Percentiles rank a stretch among this genome's conserved stretches.
phyloP scores from a whole-genome alignment of 495 filamentous ascomycete genomes.

The Rhizodiscina lignyota region DNA sequence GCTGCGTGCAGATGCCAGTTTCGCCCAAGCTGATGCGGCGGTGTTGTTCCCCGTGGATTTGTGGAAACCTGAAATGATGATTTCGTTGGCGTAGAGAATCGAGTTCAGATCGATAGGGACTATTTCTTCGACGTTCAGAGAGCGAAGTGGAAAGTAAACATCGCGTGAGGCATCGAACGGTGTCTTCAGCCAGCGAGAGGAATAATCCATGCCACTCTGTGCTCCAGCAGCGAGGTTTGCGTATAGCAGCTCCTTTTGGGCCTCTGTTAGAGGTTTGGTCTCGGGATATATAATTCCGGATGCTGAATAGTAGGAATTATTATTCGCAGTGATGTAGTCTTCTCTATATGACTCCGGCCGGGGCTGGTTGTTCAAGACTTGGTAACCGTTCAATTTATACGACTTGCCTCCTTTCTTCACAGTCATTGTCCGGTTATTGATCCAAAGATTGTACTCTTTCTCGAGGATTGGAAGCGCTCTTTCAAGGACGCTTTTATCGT shows the following conservation, averaged over 20 bases:
- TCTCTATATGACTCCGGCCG: slow-evolving; percentile 16
- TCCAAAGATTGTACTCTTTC: slow-evolving; percentile 13
- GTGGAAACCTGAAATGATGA: slow-evolving; percentile 9
- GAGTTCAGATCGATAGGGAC: slow-evolving; percentile 16
- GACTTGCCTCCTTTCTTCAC: slow-evolving; percentile 4
- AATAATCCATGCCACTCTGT: slow-evolving; percentile 15
- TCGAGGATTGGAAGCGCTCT: slow-evolving; percentile 12
- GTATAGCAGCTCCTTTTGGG: slow-evolving; percentile 10
- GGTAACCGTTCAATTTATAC: slow-evolving; percentile 12
- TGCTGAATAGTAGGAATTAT: slow-evolving; percentile 13
- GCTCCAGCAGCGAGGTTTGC: slow-evolving; percentile 14
- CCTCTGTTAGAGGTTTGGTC: slow-evolving; percentile 6
- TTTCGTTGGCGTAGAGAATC: slow-evolving; percentile 16
- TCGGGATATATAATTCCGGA: slow-evolving; percentile 10
- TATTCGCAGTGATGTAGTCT: slow-evolving; percentile 14
- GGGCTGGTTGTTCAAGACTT: slow-evolving; percentile 13
- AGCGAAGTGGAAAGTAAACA: slow-evolving; percentile 15
- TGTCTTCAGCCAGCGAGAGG: slow-evolving; percentile 11
- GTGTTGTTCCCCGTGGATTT: slow-evolving; percentile 7
- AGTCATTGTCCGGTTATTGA: slow-evolving; percentile 10
- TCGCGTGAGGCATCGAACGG: slow-evolving; percentile 14
- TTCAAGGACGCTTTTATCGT: slow-evolving; percentile 12
- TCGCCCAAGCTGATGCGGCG: slow-evolving; percentile 4
- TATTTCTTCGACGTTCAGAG: slow-evolving; percentile 11
- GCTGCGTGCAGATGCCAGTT: slow-evolving; percentile 7